Evolutionary conservation across 2,329 filamentous ascomycete species (phyloP).

Genomic region (Uncinocarpus reesii): DNA sequence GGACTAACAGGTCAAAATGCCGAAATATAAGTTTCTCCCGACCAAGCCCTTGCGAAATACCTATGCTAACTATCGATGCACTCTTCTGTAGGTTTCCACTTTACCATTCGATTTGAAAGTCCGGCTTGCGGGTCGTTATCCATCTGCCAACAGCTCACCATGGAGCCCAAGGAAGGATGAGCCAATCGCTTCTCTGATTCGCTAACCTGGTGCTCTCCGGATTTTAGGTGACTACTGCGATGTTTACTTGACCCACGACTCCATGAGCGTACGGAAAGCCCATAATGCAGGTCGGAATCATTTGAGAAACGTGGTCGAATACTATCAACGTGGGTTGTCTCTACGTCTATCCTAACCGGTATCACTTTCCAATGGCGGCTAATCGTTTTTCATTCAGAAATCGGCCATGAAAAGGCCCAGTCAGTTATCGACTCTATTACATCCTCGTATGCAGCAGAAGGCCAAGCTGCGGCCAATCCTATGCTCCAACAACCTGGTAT

Average conservation of each 20-base stretch:
- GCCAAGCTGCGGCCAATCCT: constrained; percentile 74
- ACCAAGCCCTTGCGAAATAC: background rate
- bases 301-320: constrained; percentile 92
- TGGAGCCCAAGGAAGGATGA: background rate
- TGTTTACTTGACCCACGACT: constrained; percentile 99
- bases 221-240: constrained; percentile 82
- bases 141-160: constrained; percentile 11
- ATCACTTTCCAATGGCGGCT: constrained; percentile 7
- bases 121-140: constrained; percentile 4
- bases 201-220: constrained; percentile 7
- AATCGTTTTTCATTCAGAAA: constrained; percentile 49
- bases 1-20: constrained; percentile 50
- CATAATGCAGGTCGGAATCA: constrained; percentile 97
- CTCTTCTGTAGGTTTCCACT: constrained; percentile 55
- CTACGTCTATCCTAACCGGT: background rate
- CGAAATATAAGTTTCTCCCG: constrained; percentile 62
- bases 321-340: constrained; percentile 68
- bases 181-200: constrained; percentile 8
- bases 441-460: constrained; percentile 86
- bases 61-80: constrained; percentile 39
- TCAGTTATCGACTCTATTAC: constrained; percentile 98
- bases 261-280: constrained; percentile 97
- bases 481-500: constrained; percentile 53
- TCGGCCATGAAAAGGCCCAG: constrained; percentile 96
- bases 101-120: constrained; percentile 14